A percentile compares a stretch with the other conserved stretches of the same genome.
These are phyloP conservation scores for Eremochloa ophiuroides DNA, from an alignment of 176 grass and related monocot genomes.

Conservation along the genomic window DNA sequence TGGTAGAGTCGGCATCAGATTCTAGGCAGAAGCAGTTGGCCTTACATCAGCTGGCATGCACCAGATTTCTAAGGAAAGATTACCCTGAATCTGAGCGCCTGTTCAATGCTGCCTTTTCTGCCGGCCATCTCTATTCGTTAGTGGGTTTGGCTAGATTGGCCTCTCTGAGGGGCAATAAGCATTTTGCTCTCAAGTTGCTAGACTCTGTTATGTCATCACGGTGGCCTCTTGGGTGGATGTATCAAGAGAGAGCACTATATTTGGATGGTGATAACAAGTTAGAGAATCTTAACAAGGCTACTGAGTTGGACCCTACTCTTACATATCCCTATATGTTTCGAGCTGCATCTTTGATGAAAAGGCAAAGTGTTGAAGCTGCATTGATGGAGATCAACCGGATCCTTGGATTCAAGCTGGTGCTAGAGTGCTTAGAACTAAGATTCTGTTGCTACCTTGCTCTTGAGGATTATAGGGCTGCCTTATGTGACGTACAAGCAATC, in stretches of 20 bases:
- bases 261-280: slow-evolving; percentile 73
- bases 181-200: slow-evolving; percentile 86
- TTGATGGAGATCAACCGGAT: slow-evolving; percentile 89
- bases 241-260: slow-evolving; percentile 91
- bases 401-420: slow-evolving; percentile 75
- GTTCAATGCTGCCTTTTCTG: slow-evolving; percentile 71
- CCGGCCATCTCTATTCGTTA: slow-evolving; percentile 88
- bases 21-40: slow-evolving; percentile 76
- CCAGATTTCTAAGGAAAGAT: slow-evolving; percentile 72
- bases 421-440: slow-evolving; percentile 91
- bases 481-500: slow-evolving; percentile 90
- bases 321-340: slow-evolving; percentile 94
- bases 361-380: slow-evolving; percentile 84
- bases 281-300: slow-evolving; percentile 90
- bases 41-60: slow-evolving; percentile 76
- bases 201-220: slow-evolving; percentile 79
- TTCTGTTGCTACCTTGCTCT: slow-evolving; percentile 89
- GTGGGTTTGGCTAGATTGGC: slow-evolving; percentile 79
- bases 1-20: slow-evolving; percentile 77
- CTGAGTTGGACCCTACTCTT: slow-evolving; percentile 84
- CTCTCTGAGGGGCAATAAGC: slow-evolving; percentile 66
- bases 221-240: slow-evolving; percentile 95
- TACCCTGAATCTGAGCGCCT: slow-evolving; percentile 63
- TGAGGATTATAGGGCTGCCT: slow-evolving; percentile 81
- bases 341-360: slow-evolving; percentile 81